Base-by-base conservation (phyloP, 2,329 filamentous ascomycete genomes). In the Bipolaris zeicola region DNA sequence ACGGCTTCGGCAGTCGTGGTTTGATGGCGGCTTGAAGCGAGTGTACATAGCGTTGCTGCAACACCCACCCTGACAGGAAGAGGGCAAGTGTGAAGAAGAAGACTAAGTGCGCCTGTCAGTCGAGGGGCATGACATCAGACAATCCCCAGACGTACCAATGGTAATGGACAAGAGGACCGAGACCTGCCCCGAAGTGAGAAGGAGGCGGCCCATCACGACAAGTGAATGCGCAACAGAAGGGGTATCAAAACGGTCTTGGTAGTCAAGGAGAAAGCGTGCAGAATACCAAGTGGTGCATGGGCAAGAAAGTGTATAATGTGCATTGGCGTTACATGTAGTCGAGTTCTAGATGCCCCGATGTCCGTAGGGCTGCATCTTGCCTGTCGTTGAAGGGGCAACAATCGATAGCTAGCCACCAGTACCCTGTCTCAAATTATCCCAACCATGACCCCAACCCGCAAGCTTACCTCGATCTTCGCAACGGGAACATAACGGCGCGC, bases 11-110 rank as follows among this genome's bases (percentile, higher is more conserved):
- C 50, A 69, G 80, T 75, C 61, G 81, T 48, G 81, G 83, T 64
- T 83, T 83, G 67, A 96, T 88, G 16, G 90, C 90, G 53, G 82
- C 80, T 67, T 94, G 90, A 31, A 97, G 83, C 66, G 89, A 88
- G 60, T 84, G 85, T 4, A 96, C 85, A 0, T 92, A 95, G 67
- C 91, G 87, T 76, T 97, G 93, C 70, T 97, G 93, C 50, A 96
- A 83, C 3, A 88, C 85, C 75, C 96, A 96, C 68, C 93, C 93
- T 49, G 90, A 92, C 31, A 96, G 82, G 75, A 97, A 97, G 24
- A 97, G 86, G 4, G 92, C 85, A 36, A 88, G 76, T 3, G 92
- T 96, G 77, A 91, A 96, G 24, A 90, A 74, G 61, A 91, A 79
- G 57, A 96, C 89, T 77, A 59, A 6, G 8, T 3, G 36, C 26